Evolutionary conservation across 2,329 filamentous ascomycete genomes (phyloP), one percentile per base, ranked within the genome.

Genomic region (Hypoxylon sp.): DNA sequence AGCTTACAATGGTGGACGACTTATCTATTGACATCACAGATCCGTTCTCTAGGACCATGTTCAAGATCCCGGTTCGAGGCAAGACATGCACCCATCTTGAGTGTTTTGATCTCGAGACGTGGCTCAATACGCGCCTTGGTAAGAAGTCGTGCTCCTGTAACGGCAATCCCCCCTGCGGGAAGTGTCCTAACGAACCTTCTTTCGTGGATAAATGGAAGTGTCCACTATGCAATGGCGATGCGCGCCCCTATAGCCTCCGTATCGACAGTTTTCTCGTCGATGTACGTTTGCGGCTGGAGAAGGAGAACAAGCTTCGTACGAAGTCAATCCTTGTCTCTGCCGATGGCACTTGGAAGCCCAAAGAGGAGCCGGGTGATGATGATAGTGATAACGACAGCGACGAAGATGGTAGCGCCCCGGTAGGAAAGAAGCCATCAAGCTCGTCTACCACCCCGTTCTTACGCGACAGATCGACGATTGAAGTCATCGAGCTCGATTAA

Each of bases 91-190:
- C 83, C 25, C 95, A 99, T 77, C 83, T 91, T 37, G 93, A 98
- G 77, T 97, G 94, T 77, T 98, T 98, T 77, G 95, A 98, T 77
- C 88, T 98, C 6, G 87, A 92, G 20, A 95, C 88, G 0, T 98
- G 93, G 83, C 86, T 99, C 7, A 79, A 84, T 13, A 93, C 91
- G 4, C 89, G 93, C 46, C 83, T 84, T 4, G 80, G 81, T 13
- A 86, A 85, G 67, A 77, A 80, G 25, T 72, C 75, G 25, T 72
- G 71, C 25, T 73, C 72, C 31, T 85, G 82, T 72, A 73, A 76
- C 55, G 77, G 83, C 56, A 64, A 73, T 22, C 58, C 78, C 55
- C 73, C 77, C 42, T 85, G 85, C 60, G 64, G 67, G 10, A 62
- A 37, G 0, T 85, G 82, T 72, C 73, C 76, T 10, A 77, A 73